Evolutionary conservation across 129 eudicot species (phyloP), one percentile per base, ranked within the genome.

Genomic region (Flaveria bidentis): DNA sequence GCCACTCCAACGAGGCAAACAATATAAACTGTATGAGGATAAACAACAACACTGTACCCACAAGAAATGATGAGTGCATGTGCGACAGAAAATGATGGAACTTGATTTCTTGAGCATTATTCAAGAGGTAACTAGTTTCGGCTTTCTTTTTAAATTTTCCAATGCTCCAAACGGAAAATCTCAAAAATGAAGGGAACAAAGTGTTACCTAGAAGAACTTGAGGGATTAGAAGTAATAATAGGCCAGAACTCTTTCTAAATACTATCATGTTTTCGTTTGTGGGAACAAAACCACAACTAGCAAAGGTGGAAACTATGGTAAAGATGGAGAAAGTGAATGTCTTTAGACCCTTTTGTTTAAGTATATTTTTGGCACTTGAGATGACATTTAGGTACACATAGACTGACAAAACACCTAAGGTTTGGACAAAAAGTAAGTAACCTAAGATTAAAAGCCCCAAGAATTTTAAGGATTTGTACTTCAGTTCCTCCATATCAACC

Each of bases 191-290:
- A 1, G 97, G 92, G 63, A 51, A 91, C 47, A 91, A 82, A n/a
- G 72, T 92, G 82, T 92, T 92, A 36, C 97, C 97, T 2, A 89
- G 16, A 17, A 92, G 88, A 70, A 82, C 44, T 74, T 89, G 96
- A 67, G 97, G 96, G 67, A 89, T 84, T 2, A 92, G 75, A 70
- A 92, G 80, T 76, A 80, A 73, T 1, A 92, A 81, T 9, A 92
- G 83, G 39, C 92, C 92, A 3, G 97, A 82, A 58, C 89, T 85
- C 61, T 89, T 82, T 10, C 77, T 67, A 17, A 92, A 92, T 1
- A 89, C 85, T 2, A 82, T 62, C 97, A 92, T 92, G 84, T 87
- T 92, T 72, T 92, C 97, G 58, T 92, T 92, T 3, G 96, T 89
- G 15, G 97, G 97, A 17, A 92, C 76, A 56, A 87, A 92, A 3